Percentiles rank a stretch among this genome's conserved stretches.
phyloP scores from a whole-genome alignment of 306 rosid species.

The Cucumis melo region DNA sequence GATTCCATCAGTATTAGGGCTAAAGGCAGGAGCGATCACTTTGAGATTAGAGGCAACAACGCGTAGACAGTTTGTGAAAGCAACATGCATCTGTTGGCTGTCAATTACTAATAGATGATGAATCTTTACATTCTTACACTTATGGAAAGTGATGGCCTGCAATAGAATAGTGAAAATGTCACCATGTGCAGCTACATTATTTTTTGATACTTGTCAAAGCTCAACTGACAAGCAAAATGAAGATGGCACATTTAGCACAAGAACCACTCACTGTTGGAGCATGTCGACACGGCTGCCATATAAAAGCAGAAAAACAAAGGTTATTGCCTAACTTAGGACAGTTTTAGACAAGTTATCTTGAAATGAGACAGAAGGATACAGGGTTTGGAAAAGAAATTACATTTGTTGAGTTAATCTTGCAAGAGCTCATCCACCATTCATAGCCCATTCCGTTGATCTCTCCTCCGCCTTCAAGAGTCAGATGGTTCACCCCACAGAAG shows the following conservation, averaged over 20 bases:
- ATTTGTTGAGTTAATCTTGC: slow-evolving; percentile 56
- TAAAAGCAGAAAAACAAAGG: background rate
- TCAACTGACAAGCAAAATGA: background rate
- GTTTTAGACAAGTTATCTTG: slow-evolving; percentile 6
- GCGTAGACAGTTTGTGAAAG: slow-evolving; percentile 52
- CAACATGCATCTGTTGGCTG: slow-evolving; percentile 79
- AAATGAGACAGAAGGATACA: slow-evolving; percentile 14
- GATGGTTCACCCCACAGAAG: slow-evolving; percentile 54
- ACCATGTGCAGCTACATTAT: background rate
- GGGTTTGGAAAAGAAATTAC: slow-evolving; percentile 25
- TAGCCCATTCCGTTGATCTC: slow-evolving; percentile 71
- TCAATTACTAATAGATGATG: slow-evolving; percentile 40
- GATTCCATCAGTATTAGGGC: slow-evolving; percentile 94
- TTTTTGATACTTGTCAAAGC: background rate
- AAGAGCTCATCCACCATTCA: slow-evolving; percentile 85
- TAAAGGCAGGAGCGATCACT: slow-evolving; percentile 54
- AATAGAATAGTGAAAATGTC: slow-evolving; percentile 15
- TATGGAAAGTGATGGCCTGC: slow-evolving; percentile 78
- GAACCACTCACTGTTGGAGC: slow-evolving; percentile 76
- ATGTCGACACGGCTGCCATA: slow-evolving; percentile 61
- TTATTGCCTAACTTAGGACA: slow-evolving; percentile 4
- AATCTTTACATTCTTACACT: slow-evolving; percentile 55
- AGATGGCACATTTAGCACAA: slow-evolving; percentile 8
- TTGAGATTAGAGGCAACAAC: slow-evolving; percentile 47
- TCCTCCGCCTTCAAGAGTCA: slow-evolving; percentile 74